These are phyloP conservation scores for Triticum turgidum DNA, from an alignment of 176 grass and related monocot species.

Conservation along the genomic window DNA sequence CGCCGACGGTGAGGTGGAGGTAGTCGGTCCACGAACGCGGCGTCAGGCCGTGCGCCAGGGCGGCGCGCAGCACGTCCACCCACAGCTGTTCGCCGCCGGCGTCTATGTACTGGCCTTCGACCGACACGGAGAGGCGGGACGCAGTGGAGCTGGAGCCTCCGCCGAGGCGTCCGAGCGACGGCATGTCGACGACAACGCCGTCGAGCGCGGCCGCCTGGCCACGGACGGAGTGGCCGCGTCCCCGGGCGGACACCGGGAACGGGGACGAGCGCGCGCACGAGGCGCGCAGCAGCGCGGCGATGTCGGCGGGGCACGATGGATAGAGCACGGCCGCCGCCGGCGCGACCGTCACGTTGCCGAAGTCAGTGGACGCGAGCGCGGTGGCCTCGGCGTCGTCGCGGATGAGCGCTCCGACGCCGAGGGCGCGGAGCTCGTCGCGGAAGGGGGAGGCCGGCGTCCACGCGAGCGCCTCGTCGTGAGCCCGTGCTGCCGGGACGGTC, in stretches of 20 bases:
- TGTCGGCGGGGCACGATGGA: slow-evolving; percentile 51
- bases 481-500: not conserved
- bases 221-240: slow-evolving; percentile 50
- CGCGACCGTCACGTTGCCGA: slow-evolving; percentile 29
- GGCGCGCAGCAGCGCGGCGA: slow-evolving; percentile 48
- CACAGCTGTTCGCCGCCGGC: slow-evolving; percentile 81
- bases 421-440: slow-evolving; percentile 22
- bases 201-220: slow-evolving; percentile 48
- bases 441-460: not conserved
- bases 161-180: slow-evolving; percentile 28
- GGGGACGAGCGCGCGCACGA: slow-evolving; percentile 29
- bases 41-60: slow-evolving; percentile 40
- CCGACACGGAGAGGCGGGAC: slow-evolving; percentile 16
- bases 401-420: slow-evolving; percentile 5
- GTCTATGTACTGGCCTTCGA: slow-evolving; percentile 35
- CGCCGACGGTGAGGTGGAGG: slow-evolving; percentile 61
- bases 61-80: slow-evolving; percentile 56
- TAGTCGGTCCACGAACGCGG: slow-evolving; percentile 66
- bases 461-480: not conserved
- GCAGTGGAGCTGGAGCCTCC: not conserved
- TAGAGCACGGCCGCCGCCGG: slow-evolving; percentile 47
- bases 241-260: slow-evolving; percentile 57
- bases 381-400: slow-evolving; percentile 25
- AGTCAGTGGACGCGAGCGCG: slow-evolving; percentile 40
- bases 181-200: slow-evolving; percentile 65